Conservation (phyloP, 2,329 filamentous ascomycete species). For the Elsinoe australis region DNA sequence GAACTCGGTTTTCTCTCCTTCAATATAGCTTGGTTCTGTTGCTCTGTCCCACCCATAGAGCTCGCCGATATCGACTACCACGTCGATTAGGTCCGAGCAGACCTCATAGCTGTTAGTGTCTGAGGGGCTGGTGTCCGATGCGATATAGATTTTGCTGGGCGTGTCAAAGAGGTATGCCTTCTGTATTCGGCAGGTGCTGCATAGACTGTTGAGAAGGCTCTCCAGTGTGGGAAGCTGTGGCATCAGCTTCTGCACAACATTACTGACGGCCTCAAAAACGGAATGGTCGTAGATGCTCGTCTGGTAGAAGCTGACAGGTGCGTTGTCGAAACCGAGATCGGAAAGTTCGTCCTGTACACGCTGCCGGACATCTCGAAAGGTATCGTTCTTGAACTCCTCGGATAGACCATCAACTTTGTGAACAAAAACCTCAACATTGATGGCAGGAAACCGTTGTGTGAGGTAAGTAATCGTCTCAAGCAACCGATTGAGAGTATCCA, state of each 20-base stretch:
- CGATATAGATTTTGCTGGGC: conserved; percentile 96
- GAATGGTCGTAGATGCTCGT: conserved; percentile 98
- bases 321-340: conserved; percentile 87
- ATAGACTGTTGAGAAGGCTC: conserved; percentile 86
- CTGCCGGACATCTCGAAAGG: conserved; percentile 93
- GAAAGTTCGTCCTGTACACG: conserved; percentile 93
- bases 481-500: conserved; percentile 78
- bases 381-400: conserved; percentile 93
- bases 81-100: conserved; percentile 96
- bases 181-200: conserved; percentile 88
- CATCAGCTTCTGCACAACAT: conserved; percentile 96
- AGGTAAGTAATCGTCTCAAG: conserved; percentile 85
- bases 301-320: conserved; percentile 87
- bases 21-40: conserved; percentile 17
- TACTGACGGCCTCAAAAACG: conserved; percentile 96
- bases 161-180: conserved; percentile 98
- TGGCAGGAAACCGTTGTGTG: conserved; percentile 79
- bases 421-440: conserved; percentile 97
- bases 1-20: conserved; percentile 28
- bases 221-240: conserved; percentile 89
- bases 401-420: conserved; percentile 98
- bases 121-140: conserved; percentile 84
- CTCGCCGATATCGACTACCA: conserved; percentile 94
- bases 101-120: conserved; percentile 97
- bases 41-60: conserved; percentile 71